A percentile compares a stretch with the other conserved stretches of the same genome.
Evolutionary conservation across 2,329 filamentous ascomycete species (phyloP).

Genomic region (Xylaria sp.): DNA sequence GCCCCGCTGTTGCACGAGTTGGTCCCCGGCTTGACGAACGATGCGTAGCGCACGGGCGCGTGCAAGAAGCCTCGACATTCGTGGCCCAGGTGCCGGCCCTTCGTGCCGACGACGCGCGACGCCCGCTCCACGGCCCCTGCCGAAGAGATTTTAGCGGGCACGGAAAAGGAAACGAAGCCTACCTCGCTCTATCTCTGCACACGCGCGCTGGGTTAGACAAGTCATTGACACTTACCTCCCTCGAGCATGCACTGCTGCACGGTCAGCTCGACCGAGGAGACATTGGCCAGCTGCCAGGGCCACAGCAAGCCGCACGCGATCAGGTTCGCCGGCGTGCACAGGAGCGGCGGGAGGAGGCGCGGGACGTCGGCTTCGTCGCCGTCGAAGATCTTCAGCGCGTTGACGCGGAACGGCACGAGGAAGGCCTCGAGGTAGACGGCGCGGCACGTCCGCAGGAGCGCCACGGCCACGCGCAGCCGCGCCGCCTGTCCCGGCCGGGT

Average conservation of each 20-base stretch:
- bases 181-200: too few species aligned
- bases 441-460: slow-evolving; percentile 31
- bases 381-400: slow-evolving; percentile 29
- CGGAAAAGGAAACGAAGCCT: too few species aligned
- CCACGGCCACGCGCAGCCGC: slow-evolving; percentile 25
- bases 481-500: slow-evolving; percentile 32
- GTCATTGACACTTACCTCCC: slow-evolving; percentile 25
- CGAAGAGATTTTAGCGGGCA: background rate
- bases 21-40: slow-evolving; percentile 18
- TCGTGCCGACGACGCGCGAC: slow-evolving; percentile 28
- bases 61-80: slow-evolving; percentile 19
- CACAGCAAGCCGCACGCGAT: slow-evolving; percentile 19
- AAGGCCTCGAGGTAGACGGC: slow-evolving; percentile 35
- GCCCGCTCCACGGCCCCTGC: slow-evolving; percentile 19
- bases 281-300: slow-evolving; percentile 35
- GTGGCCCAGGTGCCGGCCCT: slow-evolving; percentile 25
- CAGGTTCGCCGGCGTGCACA: slow-evolving; percentile 14
- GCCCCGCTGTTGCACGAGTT: background rate
- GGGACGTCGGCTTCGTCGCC: slow-evolving; percentile 26
- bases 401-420: slow-evolving; percentile 32
- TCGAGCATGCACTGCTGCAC: slow-evolving; percentile 31
- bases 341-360: slow-evolving; percentile 14
- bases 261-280: slow-evolving; percentile 30
- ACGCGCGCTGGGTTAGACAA: background rate
- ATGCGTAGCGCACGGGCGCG: slow-evolving; percentile 15